Evolutionary conservation across 139 green algal species (phyloP).

Genomic region (Dunaliella primolecta): DNA sequence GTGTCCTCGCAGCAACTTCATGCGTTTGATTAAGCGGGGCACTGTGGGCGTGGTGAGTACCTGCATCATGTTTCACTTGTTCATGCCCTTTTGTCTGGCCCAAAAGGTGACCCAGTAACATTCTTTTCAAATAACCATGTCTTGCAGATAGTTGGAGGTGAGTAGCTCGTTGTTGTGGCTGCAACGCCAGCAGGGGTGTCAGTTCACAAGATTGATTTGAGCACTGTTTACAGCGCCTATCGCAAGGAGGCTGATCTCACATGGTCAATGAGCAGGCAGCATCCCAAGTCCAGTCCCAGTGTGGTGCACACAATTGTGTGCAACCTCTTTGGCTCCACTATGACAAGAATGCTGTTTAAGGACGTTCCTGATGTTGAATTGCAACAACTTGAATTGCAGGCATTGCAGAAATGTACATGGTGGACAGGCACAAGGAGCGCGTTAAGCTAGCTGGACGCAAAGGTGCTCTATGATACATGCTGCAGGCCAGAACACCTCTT

Average conservation of each 20-base stretch:
- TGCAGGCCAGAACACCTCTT: neutral
- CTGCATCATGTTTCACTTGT: no score
- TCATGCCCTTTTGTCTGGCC: neutral
- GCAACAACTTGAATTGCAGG: neutral
- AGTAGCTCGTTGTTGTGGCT: neutral
- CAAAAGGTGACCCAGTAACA: neutral
- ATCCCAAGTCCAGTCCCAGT: no score
- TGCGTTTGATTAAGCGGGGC: neutral
- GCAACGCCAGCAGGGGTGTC: neutral
- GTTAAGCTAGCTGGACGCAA: slow-evolving; percentile 36
- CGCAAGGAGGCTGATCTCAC: neutral
- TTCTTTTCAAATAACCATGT: no score
- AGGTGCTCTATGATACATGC: neutral
- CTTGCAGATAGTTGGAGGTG: no score
- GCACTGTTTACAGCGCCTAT: neutral
- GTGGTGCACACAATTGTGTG: neutral
- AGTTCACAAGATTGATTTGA: neutral
- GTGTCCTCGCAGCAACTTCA: no score
- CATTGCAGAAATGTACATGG: slow-evolving; percentile 29
- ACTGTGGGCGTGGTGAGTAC: neutral
- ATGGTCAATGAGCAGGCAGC: neutral
- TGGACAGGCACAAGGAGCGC: slow-evolving; percentile 25
- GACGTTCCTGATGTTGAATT: no score
- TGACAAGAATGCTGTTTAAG: no score
- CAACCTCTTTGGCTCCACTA: neutral